Evolutionary conservation across 805 yeast genomes (phyloP).

Genomic region (Candida stauntonica): DNA sequence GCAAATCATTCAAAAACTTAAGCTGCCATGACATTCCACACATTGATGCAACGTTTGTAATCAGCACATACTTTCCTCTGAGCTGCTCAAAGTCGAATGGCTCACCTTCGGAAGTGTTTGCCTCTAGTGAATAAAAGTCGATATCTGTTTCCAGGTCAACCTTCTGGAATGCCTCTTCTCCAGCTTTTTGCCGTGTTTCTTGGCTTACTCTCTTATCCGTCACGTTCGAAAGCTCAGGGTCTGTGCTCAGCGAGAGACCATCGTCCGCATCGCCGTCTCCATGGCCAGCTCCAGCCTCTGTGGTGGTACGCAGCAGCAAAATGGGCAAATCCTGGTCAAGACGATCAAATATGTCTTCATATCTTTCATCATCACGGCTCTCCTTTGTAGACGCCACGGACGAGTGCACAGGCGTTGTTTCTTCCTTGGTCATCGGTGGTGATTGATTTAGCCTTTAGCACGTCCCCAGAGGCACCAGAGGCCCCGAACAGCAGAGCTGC

Average conservation of each 20-base stretch:
- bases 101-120: conserved; percentile 53
- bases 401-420: no score
- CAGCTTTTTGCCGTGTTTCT: not conserved
- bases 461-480: no score
- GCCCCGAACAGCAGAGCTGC: no score
- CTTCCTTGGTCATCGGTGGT: no score
- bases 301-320: not conserved
- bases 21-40: conserved; percentile 80
- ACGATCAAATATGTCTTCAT: conserved; percentile 3
- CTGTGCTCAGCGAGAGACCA: not conserved
- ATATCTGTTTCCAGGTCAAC: not conserved
- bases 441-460: no score
- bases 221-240: not conserved
- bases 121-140: conserved; percentile 59
- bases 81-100: conserved; percentile 55
- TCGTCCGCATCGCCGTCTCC: not conserved
- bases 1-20: conserved; percentile 61
- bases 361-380: conserved; percentile 14
- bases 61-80: conserved; percentile 74
- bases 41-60: conserved; percentile 87
- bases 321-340: not conserved
- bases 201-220: not conserved
- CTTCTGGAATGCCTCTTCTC: not conserved
- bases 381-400: no score
- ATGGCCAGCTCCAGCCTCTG: not conserved